A percentile compares a stretch with the other conserved stretches of the same genome.
Evolutionary conservation across 805 yeast species (phyloP).

Genomic region (Groenewaldozyma tartarivorans): DNA sequence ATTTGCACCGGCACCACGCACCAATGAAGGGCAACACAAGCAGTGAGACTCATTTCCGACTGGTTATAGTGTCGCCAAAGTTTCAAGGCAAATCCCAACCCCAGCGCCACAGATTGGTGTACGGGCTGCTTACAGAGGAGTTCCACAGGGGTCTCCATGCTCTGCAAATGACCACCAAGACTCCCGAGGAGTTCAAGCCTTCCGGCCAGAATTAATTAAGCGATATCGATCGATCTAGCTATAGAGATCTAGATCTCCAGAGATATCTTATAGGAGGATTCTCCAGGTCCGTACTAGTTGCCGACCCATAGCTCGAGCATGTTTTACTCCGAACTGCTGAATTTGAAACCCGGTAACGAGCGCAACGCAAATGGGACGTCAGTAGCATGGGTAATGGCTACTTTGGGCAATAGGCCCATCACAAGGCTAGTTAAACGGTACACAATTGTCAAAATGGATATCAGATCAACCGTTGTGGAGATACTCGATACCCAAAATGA

Average conservation of each 20-base stretch:
- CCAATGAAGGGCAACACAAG: constrained; percentile 69
- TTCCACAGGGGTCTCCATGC: constrained; percentile 74
- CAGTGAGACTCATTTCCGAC: constrained; percentile 73
- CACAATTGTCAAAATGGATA: too few relatives aligned
- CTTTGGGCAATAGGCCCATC: constrained; percentile 9
- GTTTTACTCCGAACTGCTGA: constrained; percentile 5
- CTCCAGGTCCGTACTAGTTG: too few relatives aligned
- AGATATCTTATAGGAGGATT: too few relatives aligned
- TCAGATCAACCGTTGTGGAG: background rate
- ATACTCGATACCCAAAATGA: background rate
- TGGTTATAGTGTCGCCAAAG: constrained; percentile 59
- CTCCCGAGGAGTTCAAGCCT: constrained; percentile 51
- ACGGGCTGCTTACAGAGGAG: constrained; percentile 61
- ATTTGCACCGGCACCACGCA: constrained; percentile 80
- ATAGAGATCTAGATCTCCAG: too few relatives aligned
- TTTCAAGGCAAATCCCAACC: constrained; percentile 62
- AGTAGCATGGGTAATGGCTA: constrained; percentile 12
- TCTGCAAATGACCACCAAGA: constrained; percentile 72
- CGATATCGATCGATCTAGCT: background rate
- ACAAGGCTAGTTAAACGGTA: too few relatives aligned
- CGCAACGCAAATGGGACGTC: constrained; percentile 1
- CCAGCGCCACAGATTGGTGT: constrained; percentile 68
- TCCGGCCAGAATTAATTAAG: too few relatives aligned
- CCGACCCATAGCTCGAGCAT: too few relatives aligned
- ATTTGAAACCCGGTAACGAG: background rate